These are phyloP conservation scores for Didymella sp. DNA, from an alignment of 2,329 filamentous ascomycete genomes.

Conservation along the genomic window DNA sequence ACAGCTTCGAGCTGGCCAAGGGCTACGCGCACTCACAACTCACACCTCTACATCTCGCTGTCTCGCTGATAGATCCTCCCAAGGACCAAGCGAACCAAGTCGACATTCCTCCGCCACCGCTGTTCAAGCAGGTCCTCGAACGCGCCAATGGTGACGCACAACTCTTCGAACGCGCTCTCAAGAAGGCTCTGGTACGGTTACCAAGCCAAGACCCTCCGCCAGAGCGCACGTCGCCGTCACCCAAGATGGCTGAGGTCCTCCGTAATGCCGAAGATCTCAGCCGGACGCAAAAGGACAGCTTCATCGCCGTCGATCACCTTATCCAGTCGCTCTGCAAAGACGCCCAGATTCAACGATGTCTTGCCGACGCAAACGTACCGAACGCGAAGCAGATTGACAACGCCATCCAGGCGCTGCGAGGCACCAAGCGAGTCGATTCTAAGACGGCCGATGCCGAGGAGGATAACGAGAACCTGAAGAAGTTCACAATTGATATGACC, in stretches of 20 bases:
- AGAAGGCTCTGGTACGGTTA: conserved; percentile 87
- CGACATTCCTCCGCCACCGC: conserved; percentile 68
- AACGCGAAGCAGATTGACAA: conserved; percentile 89
- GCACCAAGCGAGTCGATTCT: conserved; percentile 91
- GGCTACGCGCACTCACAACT: conserved; percentile 93
- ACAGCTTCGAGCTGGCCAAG: conserved; percentile 85
- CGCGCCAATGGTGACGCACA: conserved; percentile 92
- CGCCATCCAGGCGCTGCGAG: conserved; percentile 89
- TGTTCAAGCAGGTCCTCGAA: conserved; percentile 95
- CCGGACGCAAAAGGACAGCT: conserved; percentile 97
- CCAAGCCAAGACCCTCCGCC: conserved; percentile 95
- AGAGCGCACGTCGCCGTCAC: conserved; percentile 83
- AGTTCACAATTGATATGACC: conserved; percentile 99
- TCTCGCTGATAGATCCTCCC: conserved; percentile 78
- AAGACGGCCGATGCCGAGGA: conserved; percentile 93
- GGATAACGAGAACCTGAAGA: conserved; percentile 94
- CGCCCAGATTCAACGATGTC: conserved; percentile 70
- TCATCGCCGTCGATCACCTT: conserved; percentile 92
- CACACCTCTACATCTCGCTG: conserved; percentile 86
- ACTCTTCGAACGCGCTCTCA: conserved; percentile 84
- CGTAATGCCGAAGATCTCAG: conserved; percentile 86
- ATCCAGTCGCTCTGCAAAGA: conserved; percentile 88
- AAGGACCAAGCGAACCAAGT: conserved; percentile 74
- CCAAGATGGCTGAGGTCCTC: conserved; percentile 80
- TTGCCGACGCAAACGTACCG: conserved; percentile 88